A percentile compares a stretch with the other conserved stretches of the same genome.
phyloP scores from a whole-genome alignment of 2,329 filamentous ascomycete species.

The Xylariaceae sp. region DNA sequence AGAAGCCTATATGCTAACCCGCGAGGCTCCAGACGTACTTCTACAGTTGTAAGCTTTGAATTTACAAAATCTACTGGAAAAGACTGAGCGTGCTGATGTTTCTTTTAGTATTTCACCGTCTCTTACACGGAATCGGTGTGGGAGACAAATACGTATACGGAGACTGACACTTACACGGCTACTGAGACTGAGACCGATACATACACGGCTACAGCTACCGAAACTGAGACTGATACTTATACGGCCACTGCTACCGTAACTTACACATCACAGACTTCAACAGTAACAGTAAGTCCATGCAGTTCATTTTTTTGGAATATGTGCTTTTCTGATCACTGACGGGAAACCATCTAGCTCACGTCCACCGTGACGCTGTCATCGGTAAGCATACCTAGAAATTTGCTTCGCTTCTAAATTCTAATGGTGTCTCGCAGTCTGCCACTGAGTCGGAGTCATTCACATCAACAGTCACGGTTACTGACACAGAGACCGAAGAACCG shows the following conservation, averaged over 20 bases:
- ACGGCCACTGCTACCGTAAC: background rate
- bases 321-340: background rate
- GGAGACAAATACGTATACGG: background rate
- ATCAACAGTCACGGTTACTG: slow-evolving; percentile 3
- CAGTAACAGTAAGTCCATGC: background rate
- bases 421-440: background rate
- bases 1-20: slow-evolving; percentile 1
- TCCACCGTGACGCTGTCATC: slow-evolving; percentile 1
- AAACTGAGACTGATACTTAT: background rate
- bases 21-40: slow-evolving; percentile 4
- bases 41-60: slow-evolving; percentile 6
- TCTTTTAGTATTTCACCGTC: background rate
- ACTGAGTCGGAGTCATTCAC: background rate
- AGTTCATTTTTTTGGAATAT: background rate
- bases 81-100: background rate
- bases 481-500: background rate
- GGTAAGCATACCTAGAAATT: background rate
- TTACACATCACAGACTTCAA: background rate
- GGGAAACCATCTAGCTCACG: background rate
- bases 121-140: slow-evolving; percentile 2
- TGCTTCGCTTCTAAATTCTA: background rate
- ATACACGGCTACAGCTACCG: background rate
- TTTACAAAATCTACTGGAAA: background rate
- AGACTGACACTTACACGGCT: background rate
- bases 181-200: background rate